Percentiles rank a stretch among this genome's conserved stretches.
Conservation (phyloP, 345 rosid genomes). For the Eucalyptus urophylla region DNA sequence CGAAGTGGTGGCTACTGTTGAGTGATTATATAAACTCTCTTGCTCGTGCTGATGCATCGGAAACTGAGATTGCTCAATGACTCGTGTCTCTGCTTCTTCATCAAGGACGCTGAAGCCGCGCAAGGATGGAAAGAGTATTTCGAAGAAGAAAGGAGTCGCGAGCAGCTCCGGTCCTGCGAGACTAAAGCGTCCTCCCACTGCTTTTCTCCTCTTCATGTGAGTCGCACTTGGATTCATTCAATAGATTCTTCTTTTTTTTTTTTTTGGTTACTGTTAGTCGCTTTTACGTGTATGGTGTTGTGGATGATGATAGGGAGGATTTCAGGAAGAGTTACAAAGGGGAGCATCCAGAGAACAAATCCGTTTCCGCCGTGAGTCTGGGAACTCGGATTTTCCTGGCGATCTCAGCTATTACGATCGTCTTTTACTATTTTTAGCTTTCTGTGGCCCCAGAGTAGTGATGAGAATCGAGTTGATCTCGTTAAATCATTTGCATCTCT, state of each 20-base stretch:
- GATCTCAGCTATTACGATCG: not conserved
- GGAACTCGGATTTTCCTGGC: not conserved
- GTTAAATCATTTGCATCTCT: not conserved
- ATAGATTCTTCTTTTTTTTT: no score
- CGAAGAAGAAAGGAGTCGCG: not conserved
- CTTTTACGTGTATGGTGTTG: not conserved
- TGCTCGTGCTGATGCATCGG: not conserved
- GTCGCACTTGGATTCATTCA: not conserved
- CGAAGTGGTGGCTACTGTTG: not conserved
- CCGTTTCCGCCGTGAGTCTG: not conserved
- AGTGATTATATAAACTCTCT: not conserved
- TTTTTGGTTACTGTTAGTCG: not conserved
- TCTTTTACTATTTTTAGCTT: not conserved
- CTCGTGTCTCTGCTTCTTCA: not conserved
- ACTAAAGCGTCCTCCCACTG: not conserved
- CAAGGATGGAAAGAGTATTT: not conserved
- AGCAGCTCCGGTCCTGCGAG: not conserved
- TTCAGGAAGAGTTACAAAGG: not conserved
- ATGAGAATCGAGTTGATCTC: not conserved
- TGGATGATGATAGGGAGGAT: not conserved
- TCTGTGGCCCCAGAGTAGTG: not conserved
- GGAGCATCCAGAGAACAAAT: not conserved
- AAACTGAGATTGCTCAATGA: not conserved
- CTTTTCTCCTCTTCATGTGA: not conserved
- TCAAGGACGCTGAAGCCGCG: not conserved